Conservation (phyloP, 768 basidiomycete species). For the Tylopilus rubrobrunneus region DNA sequence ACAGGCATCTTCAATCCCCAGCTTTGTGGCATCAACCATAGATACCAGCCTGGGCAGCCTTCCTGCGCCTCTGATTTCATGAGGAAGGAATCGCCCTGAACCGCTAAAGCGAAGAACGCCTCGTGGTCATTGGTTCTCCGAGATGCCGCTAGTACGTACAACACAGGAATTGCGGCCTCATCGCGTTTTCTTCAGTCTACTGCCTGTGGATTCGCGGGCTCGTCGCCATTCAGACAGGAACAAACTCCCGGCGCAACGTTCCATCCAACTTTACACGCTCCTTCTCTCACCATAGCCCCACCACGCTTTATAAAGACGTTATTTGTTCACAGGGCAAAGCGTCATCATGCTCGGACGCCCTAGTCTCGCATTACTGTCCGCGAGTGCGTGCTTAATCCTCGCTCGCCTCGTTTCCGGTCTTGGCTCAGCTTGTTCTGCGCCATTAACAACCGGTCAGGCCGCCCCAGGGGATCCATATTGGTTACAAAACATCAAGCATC, state of each 20-base stretch:
- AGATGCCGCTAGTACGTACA: constrained; percentile 9
- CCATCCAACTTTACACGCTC: background rate
- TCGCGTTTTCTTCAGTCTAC: background rate
- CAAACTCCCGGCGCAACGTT: background rate
- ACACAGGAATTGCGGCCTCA: background rate
- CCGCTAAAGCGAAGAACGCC: background rate
- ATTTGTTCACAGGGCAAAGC: background rate
- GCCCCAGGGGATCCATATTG: constrained; percentile 46
- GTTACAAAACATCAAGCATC: constrained; percentile 69
- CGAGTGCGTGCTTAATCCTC: constrained; percentile 12
- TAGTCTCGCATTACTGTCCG: constrained; percentile 7
- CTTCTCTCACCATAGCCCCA: background rate
- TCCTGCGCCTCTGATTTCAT: background rate
- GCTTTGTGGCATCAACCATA: background rate
- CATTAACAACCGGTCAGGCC: constrained; percentile 50
- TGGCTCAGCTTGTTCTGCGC: constrained; percentile 32
- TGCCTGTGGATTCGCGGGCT: background rate
- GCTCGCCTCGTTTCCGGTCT: constrained; percentile 18
- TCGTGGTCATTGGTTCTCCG: too few species aligned
- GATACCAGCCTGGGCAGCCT: background rate
- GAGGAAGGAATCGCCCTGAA: background rate
- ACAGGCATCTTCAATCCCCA: background rate
- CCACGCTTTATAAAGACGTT: constrained; percentile 9
- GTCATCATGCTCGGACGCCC: constrained; percentile 14
- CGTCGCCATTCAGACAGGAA: background rate